phyloP scores from a whole-genome alignment of 2,329 filamentous ascomycete species.

The Hypoxylon sp. region DNA sequence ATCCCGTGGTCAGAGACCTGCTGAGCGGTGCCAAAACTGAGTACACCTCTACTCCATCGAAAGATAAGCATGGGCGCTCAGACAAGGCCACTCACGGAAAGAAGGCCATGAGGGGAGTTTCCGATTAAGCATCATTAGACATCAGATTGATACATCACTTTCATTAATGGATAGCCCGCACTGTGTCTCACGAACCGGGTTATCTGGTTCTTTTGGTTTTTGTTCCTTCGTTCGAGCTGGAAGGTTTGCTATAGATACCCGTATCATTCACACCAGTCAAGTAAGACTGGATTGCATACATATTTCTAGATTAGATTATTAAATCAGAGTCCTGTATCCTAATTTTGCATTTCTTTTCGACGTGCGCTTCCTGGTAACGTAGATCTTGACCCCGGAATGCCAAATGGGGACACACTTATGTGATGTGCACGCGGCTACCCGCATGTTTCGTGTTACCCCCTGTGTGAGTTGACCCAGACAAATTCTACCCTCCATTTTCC shows the following conservation, averaged over 20 bases:
- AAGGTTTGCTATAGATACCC: conserved; percentile 10
- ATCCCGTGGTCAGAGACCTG: conserved; percentile 58
- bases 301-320: conserved; percentile 1
- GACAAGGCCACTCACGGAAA: conserved; percentile 25
- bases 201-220: neutral
- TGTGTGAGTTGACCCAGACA: conserved; percentile 13
- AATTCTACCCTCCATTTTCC: neutral
- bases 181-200: neutral
- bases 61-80: conserved; percentile 20
- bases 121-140: conserved; percentile 20
- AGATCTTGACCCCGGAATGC: conserved; percentile 18
- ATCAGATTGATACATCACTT: conserved; percentile 7
- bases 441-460: conserved; percentile 30
- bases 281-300: neutral
- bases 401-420: conserved; percentile 19
- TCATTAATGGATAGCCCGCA: neutral
- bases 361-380: conserved; percentile 2
- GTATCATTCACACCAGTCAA: neutral
- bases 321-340: neutral
- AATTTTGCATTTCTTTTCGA: neutral
- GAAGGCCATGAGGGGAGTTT: conserved; percentile 36
- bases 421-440: conserved; percentile 29
- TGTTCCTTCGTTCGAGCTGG: neutral
- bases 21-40: conserved; percentile 55
- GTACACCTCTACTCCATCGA: conserved; percentile 46